Evolutionary conservation across 805 yeast genomes (phyloP), one percentile per base, ranked within the genome.

Genomic region (Wickerhamiella occidentalis): DNA sequence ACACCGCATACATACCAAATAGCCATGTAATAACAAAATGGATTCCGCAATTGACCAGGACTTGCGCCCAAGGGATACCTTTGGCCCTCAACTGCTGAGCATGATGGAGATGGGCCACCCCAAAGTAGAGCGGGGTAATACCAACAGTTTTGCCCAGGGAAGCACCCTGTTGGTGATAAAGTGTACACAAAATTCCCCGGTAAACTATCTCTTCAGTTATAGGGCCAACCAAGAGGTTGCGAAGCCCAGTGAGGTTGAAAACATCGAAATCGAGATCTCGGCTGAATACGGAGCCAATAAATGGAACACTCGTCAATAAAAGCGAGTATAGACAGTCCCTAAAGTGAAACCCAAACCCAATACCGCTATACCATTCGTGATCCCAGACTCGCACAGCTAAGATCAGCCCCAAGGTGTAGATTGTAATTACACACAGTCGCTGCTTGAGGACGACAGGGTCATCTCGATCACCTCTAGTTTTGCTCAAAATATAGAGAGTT

Each of bases 101-200:
- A 61, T 85, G 94, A 59, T 85, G 90, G 19, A 82, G 45, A 63
- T 85, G 95, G 0, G 94, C 92, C 22, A 81, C 56, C 1, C 88
- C 87, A 66, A 85, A 85, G 50, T 78, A 69, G 6, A 77, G 57
- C 1, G 94, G 92, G 1, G 84, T 72, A 25, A 64, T 59, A 15
- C 57, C 55, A 1, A 75, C 60, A 18, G 68, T 52, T 8, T 51
- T n/a, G 37, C 61, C 4, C 2, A 38, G 29, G 7, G 56, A 45
- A 19, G 52, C 48, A 12, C 55, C 57, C 51, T 64, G 50, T 42
- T 65, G 54, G 51, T 44, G 36, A 50, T 57, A 57, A 4, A 61
- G 23, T 3, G 59, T 55, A n/a, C 68, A 51, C 52, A 74, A 51
- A 55, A 71, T 60, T 0, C 80, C 69, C 1, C 94, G 68, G 60